phyloP scores from a whole-genome alignment of 441 rosid species.

The Pelargonium hybrid region DNA sequence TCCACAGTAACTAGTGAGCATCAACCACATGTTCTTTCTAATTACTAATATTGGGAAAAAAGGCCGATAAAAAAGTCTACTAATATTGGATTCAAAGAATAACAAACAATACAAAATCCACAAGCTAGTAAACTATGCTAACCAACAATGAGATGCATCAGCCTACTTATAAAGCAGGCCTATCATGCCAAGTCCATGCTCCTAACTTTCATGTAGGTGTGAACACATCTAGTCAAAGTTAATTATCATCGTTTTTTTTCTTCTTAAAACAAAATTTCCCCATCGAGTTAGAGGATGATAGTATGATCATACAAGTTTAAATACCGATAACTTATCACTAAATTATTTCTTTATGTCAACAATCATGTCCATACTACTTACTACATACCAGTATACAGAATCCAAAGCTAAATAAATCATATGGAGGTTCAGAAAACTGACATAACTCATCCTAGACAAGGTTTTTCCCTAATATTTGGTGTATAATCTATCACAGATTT shows the following conservation, averaged over 20 bases:
- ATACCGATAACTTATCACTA: not conserved
- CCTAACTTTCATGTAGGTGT: not conserved
- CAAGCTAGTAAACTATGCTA: not conserved
- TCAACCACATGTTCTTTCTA: not conserved
- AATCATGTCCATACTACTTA: not conserved
- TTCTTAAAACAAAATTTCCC: not conserved
- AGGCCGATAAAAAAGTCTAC: no score
- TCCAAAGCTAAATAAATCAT: not conserved
- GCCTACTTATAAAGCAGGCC: not conserved
- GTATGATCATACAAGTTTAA: not conserved
- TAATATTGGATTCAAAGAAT: not conserved
- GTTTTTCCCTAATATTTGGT: not conserved
- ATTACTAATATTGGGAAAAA: not conserved
- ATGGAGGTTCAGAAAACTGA: not conserved
- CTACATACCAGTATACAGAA: not conserved
- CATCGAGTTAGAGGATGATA: not conserved
- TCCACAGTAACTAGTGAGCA: conserved; percentile 12
- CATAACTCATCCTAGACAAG: not conserved
- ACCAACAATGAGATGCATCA: not conserved
- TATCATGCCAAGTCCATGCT: not conserved
- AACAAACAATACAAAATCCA: not conserved
- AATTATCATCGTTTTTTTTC: not conserved
- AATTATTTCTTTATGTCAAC: not conserved
- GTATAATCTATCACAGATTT: not conserved
- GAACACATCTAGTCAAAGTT: not conserved